These are phyloP conservation scores for Acanthamoeba royreba DNA, from an alignment of 208 protist species.

Conservation along the genomic window DNA sequence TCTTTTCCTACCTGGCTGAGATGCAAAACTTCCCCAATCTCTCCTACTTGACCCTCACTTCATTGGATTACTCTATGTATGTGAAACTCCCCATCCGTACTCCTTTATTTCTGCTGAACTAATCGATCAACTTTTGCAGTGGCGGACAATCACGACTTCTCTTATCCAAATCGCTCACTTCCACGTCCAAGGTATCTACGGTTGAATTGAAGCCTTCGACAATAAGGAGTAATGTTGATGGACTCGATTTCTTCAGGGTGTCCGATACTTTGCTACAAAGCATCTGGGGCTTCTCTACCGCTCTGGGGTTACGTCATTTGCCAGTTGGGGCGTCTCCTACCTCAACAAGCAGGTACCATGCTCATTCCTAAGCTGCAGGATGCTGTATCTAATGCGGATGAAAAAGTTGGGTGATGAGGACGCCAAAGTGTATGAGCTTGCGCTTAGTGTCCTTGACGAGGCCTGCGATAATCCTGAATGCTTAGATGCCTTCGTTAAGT, in stretches of 20 bases:
- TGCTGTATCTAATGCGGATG: not conserved
- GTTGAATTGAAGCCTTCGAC: no score
- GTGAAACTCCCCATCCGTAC: not conserved
- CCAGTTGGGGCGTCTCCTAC: conserved; percentile 53
- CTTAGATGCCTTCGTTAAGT: conserved; percentile 42
- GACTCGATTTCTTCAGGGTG: not conserved
- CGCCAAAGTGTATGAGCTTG: conserved; percentile 33
- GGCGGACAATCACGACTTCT: not conserved
- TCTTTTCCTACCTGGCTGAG: not conserved
- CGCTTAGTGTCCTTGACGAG: conserved; percentile 57
- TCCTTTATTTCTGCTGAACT: not conserved
- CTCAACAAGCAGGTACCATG: not conserved
- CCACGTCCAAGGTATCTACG: not conserved
- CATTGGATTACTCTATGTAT: not conserved
- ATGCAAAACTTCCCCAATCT: not conserved
- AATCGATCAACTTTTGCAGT: no score
- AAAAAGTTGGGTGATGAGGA: conserved; percentile 53
- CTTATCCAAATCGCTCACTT: not conserved
- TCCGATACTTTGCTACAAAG: conserved; percentile 30
- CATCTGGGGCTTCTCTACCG: conserved; percentile 54
- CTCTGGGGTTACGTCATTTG: conserved; percentile 57
- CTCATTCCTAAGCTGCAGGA: not conserved
- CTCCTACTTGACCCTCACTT: not conserved
- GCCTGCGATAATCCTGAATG: conserved; percentile 53
- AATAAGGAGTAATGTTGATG: not conserved